Evolutionary conservation across 106 monocot species (phyloP).

Genomic region (Platanthera zijinensis): DNA sequence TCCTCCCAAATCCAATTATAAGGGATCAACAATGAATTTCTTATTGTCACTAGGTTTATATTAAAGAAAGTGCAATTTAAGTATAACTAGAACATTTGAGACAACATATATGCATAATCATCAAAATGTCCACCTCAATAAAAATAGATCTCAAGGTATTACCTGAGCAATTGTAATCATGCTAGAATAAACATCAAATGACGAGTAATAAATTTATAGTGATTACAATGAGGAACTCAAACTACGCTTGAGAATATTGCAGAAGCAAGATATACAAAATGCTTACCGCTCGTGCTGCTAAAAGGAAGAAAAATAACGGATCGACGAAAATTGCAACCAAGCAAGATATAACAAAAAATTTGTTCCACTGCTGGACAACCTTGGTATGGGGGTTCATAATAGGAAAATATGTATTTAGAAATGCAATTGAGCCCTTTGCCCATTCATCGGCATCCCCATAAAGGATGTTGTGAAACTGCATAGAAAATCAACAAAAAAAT

Average conservation of each 20-base stretch:
- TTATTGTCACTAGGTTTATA: neutral
- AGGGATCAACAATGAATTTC: neutral
- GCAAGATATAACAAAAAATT: conserved; percentile 80
- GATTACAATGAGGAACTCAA: neutral
- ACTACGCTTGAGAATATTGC: neutral
- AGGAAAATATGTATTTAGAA: conserved; percentile 13
- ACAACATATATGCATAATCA: neutral
- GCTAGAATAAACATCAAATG: neutral
- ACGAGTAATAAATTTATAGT: neutral
- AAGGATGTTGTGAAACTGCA: conserved; percentile 21
- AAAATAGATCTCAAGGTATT: neutral
- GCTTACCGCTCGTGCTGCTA: conserved; percentile 48
- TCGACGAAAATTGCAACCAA: conserved; percentile 73
- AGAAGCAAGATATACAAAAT: neutral
- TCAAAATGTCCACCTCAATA: neutral
- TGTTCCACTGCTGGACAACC: conserved; percentile 68
- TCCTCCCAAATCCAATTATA: neutral
- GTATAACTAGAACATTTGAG: neutral
- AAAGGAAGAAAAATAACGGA: conserved; percentile 72
- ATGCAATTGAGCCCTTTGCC: conserved; percentile 4
- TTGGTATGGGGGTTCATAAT: conserved; percentile 69
- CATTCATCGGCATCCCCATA: conserved; percentile 16
- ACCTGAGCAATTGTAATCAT: neutral
- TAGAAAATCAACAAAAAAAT: neutral
- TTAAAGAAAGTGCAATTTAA: neutral